These are phyloP conservation scores for Earliella scabrosa DNA, from an alignment of 1,284 basidiomycete genomes.

Conservation along the genomic window DNA sequence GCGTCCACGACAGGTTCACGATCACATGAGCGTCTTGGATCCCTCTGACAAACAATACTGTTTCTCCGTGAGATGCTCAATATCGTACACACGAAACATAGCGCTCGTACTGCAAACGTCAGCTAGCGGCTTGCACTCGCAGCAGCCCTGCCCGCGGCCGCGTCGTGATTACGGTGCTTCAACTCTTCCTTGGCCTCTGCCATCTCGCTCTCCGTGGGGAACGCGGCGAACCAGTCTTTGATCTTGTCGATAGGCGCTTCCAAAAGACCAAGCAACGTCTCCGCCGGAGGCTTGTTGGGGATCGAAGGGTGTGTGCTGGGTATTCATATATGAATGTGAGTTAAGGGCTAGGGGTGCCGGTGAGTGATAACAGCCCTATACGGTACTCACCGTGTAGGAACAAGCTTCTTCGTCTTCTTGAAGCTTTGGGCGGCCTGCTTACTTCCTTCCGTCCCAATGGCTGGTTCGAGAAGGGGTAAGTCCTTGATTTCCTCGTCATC, in stretches of 20 bases:
- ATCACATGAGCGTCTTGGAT: too few species aligned
- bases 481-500: slow-evolving; percentile 61
- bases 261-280: slow-evolving; percentile 61
- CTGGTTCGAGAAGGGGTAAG: slow-evolving; percentile 55
- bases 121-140: not conserved
- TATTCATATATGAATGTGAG: not conserved
- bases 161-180: slow-evolving; percentile 34
- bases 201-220: slow-evolving; percentile 62
- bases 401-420: slow-evolving; percentile 65
- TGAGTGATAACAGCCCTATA: not conserved
- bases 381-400: slow-evolving; percentile 55
- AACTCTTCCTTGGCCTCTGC: slow-evolving; percentile 40
- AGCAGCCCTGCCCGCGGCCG: slow-evolving; percentile 22
- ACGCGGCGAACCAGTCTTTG: slow-evolving; percentile 58
- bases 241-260: slow-evolving; percentile 64
- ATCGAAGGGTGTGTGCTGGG: slow-evolving; percentile 52
- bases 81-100: too few species aligned
- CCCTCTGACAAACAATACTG: too few species aligned
- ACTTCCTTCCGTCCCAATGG: slow-evolving; percentile 47
- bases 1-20: too few species aligned
- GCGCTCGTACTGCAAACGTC: too few species aligned
- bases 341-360: not conserved
- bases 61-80: too few species aligned
- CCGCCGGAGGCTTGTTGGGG: slow-evolving; percentile 63
- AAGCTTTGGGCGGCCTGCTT: slow-evolving; percentile 51